phyloP scores from a whole-genome alignment of 2,329 filamentous ascomycete genomes.

The Zelopaecilomyces penicillatus region DNA sequence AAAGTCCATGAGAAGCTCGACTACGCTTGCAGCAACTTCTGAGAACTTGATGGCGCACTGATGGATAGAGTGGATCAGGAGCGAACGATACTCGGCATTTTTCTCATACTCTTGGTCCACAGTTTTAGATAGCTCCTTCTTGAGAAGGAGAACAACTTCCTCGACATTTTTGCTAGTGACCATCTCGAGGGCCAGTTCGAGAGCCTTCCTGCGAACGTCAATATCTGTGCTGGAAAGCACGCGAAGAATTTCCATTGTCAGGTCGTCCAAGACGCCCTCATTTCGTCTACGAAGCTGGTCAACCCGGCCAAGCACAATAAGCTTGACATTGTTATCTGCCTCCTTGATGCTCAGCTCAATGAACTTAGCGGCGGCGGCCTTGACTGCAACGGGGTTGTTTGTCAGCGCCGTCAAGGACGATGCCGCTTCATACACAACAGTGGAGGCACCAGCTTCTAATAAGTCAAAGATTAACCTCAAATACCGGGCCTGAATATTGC shows the following conservation, averaged over 20 bases:
- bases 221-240: slow-evolving; percentile 93
- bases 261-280: slow-evolving; percentile 82
- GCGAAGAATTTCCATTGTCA: slow-evolving; percentile 94
- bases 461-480: slow-evolving; percentile 93
- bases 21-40: slow-evolving; percentile 92
- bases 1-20: slow-evolving; percentile 97
- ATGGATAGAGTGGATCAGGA: slow-evolving; percentile 95
- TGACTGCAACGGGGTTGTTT: slow-evolving; percentile 93
- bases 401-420: slow-evolving; percentile 91
- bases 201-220: slow-evolving; percentile 86
- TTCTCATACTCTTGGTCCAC: slow-evolving; percentile 99
- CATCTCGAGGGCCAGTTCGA: slow-evolving; percentile 90
- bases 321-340: slow-evolving; percentile 97
- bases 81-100: slow-evolving; percentile 87
- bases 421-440: slow-evolving; percentile 94
- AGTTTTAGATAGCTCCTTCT: slow-evolving; percentile 96
- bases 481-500: slow-evolving; percentile 61
- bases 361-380: slow-evolving; percentile 90
- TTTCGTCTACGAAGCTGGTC: slow-evolving; percentile 81
- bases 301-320: slow-evolving; percentile 93
- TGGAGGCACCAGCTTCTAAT: slow-evolving; percentile 84
- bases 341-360: slow-evolving; percentile 97
- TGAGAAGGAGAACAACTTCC: slow-evolving; percentile 88
- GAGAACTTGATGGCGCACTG: slow-evolving; percentile 99
- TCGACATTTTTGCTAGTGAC: slow-evolving; percentile 98